These are phyloP conservation scores for Eutypella sp. DNA, from an alignment of 2,329 filamentous ascomycete genomes.

Conservation along the genomic window DNA sequence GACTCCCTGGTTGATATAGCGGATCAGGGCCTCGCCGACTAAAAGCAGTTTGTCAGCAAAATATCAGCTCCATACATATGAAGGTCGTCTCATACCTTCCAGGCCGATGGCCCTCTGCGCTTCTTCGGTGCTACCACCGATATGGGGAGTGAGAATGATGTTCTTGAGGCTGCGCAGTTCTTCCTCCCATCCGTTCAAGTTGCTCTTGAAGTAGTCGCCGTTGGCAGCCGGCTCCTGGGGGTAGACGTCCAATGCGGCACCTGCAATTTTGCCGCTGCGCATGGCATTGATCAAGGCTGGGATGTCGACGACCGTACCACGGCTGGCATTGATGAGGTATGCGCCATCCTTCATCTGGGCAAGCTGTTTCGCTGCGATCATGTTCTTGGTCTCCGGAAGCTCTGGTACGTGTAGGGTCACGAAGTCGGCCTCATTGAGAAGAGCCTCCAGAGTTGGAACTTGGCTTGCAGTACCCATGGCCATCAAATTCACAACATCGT, in stretches of 20 bases:
- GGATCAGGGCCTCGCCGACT: constrained; percentile 80
- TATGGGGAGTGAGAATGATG: constrained; percentile 92
- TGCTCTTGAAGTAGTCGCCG: constrained; percentile 86
- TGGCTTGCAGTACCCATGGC: constrained; percentile 83
- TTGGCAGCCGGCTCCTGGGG: constrained; percentile 91
- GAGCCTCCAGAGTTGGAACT: constrained; percentile 68
- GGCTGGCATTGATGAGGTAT: constrained; percentile 94
- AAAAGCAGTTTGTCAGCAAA: constrained; percentile 10
- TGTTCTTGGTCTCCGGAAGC: constrained; percentile 83
- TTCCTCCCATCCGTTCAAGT: constrained; percentile 77
- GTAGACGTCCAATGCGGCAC: constrained; percentile 94
- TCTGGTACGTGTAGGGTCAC: constrained; percentile 94
- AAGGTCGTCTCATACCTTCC: constrained; percentile 50
- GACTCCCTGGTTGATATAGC: constrained; percentile 92
- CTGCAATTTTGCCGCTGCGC: constrained; percentile 80
- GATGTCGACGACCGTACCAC: constrained; percentile 91
- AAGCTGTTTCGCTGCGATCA: constrained; percentile 79
- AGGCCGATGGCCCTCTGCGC: constrained; percentile 93
- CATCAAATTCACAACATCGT: constrained; percentile 93
- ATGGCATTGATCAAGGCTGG: constrained; percentile 84
- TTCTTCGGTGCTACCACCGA: constrained; percentile 96
- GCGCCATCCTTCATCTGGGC: constrained; percentile 86
- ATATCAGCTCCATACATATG: neutral
- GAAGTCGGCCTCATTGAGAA: constrained; percentile 81
- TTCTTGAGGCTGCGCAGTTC: constrained; percentile 84